Evolutionary conservation across 441 rosid genomes (phyloP), one percentile per base, ranked within the genome.

Genomic region (Macaranga tanarius): DNA sequence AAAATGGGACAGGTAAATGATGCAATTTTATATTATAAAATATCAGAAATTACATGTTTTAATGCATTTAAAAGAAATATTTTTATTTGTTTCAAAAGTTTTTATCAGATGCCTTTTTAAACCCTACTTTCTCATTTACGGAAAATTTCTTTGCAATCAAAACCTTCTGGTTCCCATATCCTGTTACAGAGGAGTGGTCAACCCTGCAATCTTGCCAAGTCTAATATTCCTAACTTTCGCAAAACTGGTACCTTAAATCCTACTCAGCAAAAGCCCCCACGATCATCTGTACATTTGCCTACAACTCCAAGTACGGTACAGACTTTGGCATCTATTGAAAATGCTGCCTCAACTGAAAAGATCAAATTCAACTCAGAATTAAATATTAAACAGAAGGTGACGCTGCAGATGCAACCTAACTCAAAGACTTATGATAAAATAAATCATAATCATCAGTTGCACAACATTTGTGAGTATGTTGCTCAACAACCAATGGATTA

Each of bases 121-220:
- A 19, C 4, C 19, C 16, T 34, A 64, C 25, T 55, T 20, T 42
- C 59, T 17, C 38, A 58, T 63, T 78, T 68, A 19, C 47, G 62
- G 34, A 62, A 54, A 63, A 74, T 64, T 70, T 16, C 68, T 83
- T 80, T 83, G 90, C 92, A 91, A 96, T 79, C 92, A 68, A 87
- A 83, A 77, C 65, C 79, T 83, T 85, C 87, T 68, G 72, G 84
- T 59, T 63, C 81, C 2, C 87, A 70, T 50, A 75, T 79, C 69
- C 38, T 69, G 55, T 74, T 70, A 57, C 87, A 78, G 63, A 86
- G 76, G 72, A 74, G 81, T 62, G 71, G 71, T 54, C 88, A 85
- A 80, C 40, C 75, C 47, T 23, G 70, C 72, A 79, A 60, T 75
- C 69, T 71, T 70, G 71, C 69, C 4, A 75, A 76, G 55, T 82